These are phyloP conservation scores for Corallochytrium limacisporum DNA, from an alignment of 78 protist genomes.

Conservation along the genomic window DNA sequence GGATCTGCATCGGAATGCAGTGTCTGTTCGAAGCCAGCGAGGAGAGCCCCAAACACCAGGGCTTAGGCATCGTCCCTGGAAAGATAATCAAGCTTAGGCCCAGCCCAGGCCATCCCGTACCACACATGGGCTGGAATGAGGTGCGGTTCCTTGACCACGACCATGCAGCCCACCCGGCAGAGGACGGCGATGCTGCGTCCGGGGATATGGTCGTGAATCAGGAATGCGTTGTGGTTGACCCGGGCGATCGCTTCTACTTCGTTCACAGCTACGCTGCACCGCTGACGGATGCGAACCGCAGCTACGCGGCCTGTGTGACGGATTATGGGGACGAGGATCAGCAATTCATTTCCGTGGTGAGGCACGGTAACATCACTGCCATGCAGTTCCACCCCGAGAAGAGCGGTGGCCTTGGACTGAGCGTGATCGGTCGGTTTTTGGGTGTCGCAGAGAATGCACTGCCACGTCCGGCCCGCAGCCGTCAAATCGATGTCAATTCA, in stretches of 20 bases:
- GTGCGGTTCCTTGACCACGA: neutral
- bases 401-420: constrained; percentile 28
- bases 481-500: neutral
- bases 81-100: neutral
- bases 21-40: constrained; percentile 30
- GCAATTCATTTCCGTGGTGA: constrained; percentile 24
- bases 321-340: constrained; percentile 16
- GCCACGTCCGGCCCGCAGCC: neutral
- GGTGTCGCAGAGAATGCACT: no score
- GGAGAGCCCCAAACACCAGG: constrained; percentile 33
- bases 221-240: no score
- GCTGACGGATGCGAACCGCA: neutral
- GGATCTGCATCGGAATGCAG: constrained; percentile 61
- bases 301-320: constrained; percentile 14
- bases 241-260: constrained; percentile 17
- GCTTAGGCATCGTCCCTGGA: constrained; percentile 41
- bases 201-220: no score
- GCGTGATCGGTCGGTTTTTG: constrained; percentile 1
- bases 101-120: constrained; percentile 13
- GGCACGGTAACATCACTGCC: constrained; percentile 22
- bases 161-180: no score
- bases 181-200: no score
- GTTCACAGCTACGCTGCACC: constrained; percentile 42
- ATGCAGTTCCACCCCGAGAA: constrained; percentile 66
- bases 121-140: constrained; percentile 65